A percentile compares a stretch with the other conserved stretches of the same genome.
Conservation (phyloP, 2,329 filamentous ascomycete genomes). For the Davidsoniella neocaledoniae region DNA sequence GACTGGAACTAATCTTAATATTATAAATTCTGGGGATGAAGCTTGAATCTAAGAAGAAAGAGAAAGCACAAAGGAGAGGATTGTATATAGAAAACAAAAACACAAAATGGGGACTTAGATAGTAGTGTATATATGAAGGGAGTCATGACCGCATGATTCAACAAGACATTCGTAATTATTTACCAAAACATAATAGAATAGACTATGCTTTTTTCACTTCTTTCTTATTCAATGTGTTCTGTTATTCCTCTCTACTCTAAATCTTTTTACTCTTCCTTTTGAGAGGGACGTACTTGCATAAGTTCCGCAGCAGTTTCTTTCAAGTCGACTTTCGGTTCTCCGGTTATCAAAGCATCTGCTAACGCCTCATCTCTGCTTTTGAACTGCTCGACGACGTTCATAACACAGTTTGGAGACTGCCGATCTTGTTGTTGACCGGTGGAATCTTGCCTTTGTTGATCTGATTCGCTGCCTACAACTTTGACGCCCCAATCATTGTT, state of each 20-base stretch:
- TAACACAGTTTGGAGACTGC: neutral
- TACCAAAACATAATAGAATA: neutral
- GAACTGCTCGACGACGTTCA: neutral
- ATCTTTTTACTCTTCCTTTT: neutral
- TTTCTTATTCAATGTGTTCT: too few species aligned
- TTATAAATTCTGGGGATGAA: neutral
- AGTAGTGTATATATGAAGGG: neutral
- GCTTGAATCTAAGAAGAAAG: neutral
- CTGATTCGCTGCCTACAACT: neutral
- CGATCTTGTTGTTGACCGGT: neutral
- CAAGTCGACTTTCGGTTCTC: conserved; percentile 2
- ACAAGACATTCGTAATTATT: too few species aligned
- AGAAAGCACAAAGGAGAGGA: neutral
- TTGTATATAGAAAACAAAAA: neutral
- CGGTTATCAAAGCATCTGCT: conserved; percentile 1
- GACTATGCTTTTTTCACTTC: neutral
- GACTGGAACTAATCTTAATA: conserved; percentile 7
- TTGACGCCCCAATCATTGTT: conserved; percentile 27
- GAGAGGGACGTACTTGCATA: neutral
- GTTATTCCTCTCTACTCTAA: neutral
- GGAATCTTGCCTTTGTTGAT: neutral
- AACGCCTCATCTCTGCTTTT: neutral
- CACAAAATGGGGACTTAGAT: neutral
- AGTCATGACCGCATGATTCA: too few species aligned
- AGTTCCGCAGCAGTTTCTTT: conserved; percentile 4